phyloP scores from a whole-genome alignment of 2,329 filamentous ascomycete genomes.

The Fusarium transvaalense region DNA sequence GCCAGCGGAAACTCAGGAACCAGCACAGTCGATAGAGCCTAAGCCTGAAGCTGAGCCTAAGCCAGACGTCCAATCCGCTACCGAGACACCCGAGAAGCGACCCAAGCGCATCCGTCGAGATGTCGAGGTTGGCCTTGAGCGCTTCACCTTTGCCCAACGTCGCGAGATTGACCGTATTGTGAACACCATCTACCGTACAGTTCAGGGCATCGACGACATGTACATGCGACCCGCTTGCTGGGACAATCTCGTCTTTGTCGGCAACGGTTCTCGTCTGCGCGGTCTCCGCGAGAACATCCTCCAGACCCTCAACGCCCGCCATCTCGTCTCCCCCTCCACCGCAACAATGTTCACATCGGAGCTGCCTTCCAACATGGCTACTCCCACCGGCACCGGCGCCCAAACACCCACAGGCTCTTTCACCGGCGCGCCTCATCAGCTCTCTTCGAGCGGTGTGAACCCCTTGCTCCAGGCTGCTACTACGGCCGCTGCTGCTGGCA shows the following conservation, averaged over 20 bases:
- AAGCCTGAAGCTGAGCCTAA: conserved; percentile 37
- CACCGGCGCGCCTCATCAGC: conserved; percentile 67
- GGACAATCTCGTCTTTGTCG: conserved; percentile 92
- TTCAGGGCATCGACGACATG: conserved; percentile 85
- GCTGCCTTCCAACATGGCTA: conserved; percentile 92
- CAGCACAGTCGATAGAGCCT: conserved; percentile 40
- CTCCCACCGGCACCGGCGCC: conserved; percentile 88
- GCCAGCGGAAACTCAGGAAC: conserved; percentile 41
- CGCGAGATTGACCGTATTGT: conserved; percentile 86
- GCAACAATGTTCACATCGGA: conserved; percentile 98
- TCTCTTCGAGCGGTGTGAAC: conserved; percentile 76
- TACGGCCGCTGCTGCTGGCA: conserved; percentile 70
- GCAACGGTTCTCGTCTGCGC: conserved; percentile 79
- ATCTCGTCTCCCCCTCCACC: conserved; percentile 90
- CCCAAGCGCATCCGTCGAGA: conserved; percentile 72
- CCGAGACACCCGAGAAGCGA: conserved; percentile 58
- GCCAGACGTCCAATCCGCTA: conserved; percentile 37
- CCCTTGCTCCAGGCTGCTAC: conserved; percentile 93
- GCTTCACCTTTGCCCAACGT: conserved; percentile 77
- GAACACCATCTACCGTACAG: conserved; percentile 83
- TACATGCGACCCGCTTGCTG: conserved; percentile 88
- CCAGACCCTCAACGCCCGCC: conserved; percentile 81
- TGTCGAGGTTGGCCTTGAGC: conserved; percentile 81
- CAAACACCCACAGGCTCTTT: conserved; percentile 83
- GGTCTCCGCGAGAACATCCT: conserved; percentile 93